Evolutionary conservation across 352 stramenopile genomes (phyloP), one percentile per base, ranked within the genome.

Genomic region (Phytophthora tentaculata): DNA sequence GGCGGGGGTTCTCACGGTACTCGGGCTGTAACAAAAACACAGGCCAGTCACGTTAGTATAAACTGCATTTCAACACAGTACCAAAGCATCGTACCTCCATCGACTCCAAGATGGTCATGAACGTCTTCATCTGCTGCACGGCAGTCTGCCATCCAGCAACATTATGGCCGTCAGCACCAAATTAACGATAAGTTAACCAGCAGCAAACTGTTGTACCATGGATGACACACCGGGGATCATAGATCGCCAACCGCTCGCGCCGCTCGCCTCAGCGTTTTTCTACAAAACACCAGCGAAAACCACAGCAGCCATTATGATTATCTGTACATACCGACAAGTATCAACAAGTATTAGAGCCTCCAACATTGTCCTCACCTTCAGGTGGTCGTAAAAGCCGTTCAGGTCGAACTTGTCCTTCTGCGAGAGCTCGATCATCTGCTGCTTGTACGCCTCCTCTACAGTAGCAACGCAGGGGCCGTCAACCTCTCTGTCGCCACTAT

Each of bases 81-180:
- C 19, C 16, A 22, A 22, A 37, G 24, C 10, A 61, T 49, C 19
- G 16, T 62, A 91, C 86, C 63, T 96, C 86, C 45, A 89, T 88
- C 23, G 77, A 74, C 60, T 96, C 86, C 44, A 96, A 56, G 49
- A 95, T 96, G 50, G 66, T 61, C 79, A 96, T 83, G 65, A 92
- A 93, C 37, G 70, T 59, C 74, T 96, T 96, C 63, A 96, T 80
- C 62, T 96, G 88, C 69, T 96, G 86, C 44, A 96, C 88, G 19
- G 84, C 85, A 67, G 80, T 91, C 88, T 96, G 39, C 60, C 2
- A 59, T 24, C 5, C 7, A 56, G 23, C 26, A 67, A 56, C 22
- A 68, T 14, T 20, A 28, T 29, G 23, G 20, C 20, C 13, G 56
- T 57, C 28, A 71, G 48, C 45, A 62, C 39, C 9, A n/a, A 13